These are phyloP conservation scores for Pascua guehoae DNA, from an alignment of 1,284 basidiomycete species.

Conservation along the genomic window DNA sequence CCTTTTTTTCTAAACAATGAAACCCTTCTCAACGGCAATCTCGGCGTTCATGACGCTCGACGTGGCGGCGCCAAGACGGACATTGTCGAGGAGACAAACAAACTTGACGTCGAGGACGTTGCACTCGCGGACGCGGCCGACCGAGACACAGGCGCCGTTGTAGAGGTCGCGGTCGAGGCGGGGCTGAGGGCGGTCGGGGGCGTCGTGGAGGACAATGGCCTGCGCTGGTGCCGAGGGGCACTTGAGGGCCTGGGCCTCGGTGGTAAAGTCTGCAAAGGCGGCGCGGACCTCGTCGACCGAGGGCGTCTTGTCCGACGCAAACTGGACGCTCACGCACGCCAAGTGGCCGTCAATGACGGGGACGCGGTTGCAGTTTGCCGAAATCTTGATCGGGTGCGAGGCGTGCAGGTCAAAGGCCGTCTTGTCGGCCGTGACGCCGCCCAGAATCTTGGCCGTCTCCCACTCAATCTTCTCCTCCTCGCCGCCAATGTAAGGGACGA, in stretches of 20 bases:
- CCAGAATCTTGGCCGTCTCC: constrained; percentile 96
- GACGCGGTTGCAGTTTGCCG: constrained; percentile 87
- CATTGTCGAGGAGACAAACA: constrained; percentile 90
- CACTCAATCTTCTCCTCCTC: constrained; percentile 95
- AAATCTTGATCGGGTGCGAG: constrained; percentile 72
- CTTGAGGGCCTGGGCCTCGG: constrained; percentile 72
- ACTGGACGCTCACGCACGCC: constrained; percentile 82
- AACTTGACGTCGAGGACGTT: constrained; percentile 93
- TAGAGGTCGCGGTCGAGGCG: constrained; percentile 87
- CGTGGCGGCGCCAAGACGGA: constrained; percentile 93
- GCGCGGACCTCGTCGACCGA: constrained; percentile 81
- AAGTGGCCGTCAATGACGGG: constrained; percentile 91
- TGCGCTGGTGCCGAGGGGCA: constrained; percentile 83
- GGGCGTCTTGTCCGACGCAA: constrained; percentile 69
- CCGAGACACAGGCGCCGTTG: constrained; percentile 85
- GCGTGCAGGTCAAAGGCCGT: constrained; percentile 81
- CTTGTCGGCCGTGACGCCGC: constrained; percentile 61
- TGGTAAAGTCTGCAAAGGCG: constrained; percentile 69
- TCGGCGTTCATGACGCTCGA: constrained; percentile 98
- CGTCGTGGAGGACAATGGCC: constrained; percentile 89
- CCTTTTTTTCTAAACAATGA: constrained; percentile 41
- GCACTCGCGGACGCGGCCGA: constrained; percentile 87
- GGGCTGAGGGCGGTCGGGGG: constrained; percentile 89
- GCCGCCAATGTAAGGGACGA: constrained; percentile 89
- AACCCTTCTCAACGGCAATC: constrained; percentile 79